Conservation (phyloP, 495 filamentous ascomycete genomes). For the Hypoxylon lenormandii region DNA sequence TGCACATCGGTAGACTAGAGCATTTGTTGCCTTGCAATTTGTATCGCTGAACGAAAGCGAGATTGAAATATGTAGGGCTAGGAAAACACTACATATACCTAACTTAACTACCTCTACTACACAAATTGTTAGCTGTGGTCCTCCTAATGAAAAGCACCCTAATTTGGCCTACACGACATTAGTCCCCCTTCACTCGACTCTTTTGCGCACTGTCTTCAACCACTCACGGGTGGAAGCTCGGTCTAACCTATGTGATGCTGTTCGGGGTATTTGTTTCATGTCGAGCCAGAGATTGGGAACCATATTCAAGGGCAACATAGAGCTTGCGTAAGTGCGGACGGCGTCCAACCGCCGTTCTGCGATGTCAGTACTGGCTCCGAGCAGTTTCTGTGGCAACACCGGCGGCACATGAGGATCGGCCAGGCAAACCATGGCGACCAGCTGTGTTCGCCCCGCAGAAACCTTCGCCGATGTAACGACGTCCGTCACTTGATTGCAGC, state of each 20-base stretch:
- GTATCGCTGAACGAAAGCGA: too few relatives aligned
- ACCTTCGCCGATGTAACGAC: constrained; percentile 16
- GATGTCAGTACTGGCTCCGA: constrained; percentile 52
- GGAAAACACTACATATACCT: too few relatives aligned
- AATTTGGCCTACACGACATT: too few relatives aligned
- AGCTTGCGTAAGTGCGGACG: constrained; percentile 15
- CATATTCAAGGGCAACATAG: constrained; percentile 47
- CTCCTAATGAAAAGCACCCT: too few relatives aligned
- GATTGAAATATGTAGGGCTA: too few relatives aligned
- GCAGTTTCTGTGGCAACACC: constrained; percentile 44
- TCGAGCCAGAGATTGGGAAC: constrained; percentile 42
- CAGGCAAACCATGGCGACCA: constrained; percentile 46
- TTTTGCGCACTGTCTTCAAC: neutral
- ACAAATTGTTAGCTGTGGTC: too few relatives aligned
- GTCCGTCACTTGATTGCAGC: constrained; percentile 3
- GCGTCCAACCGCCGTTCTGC: constrained; percentile 40
- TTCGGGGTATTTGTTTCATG: constrained; percentile 36
- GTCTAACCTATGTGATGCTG: constrained; percentile 48
- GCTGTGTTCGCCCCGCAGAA: constrained; percentile 41
- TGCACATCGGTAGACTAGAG: too few relatives aligned
- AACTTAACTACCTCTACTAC: too few relatives aligned
- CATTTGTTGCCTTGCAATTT: too few relatives aligned
- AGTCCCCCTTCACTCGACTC: too few relatives aligned
- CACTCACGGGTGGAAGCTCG: constrained; percentile 18
- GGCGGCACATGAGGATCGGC: constrained; percentile 31